Percentiles rank a stretch among this genome's conserved stretches.
phyloP scores from a whole-genome alignment of 192 early-diverging fungal species.

The Entophlyctis helioformis region DNA sequence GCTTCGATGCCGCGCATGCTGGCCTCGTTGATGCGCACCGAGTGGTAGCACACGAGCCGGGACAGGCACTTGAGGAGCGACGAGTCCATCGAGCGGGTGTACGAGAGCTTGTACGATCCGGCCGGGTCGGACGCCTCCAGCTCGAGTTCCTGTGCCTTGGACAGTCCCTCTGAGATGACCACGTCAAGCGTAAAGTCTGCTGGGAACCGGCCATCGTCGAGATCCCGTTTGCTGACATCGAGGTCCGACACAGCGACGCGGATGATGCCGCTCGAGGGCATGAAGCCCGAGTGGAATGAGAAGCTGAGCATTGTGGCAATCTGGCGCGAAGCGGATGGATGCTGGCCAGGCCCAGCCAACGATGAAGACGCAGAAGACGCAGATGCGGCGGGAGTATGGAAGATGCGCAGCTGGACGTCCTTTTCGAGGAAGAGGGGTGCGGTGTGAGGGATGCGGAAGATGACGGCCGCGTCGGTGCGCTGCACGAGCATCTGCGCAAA shows the following conservation, averaged over 20 bases:
- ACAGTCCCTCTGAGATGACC: too few relatives aligned
- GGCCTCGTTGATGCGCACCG: too few relatives aligned
- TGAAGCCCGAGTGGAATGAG: constrained; percentile 50
- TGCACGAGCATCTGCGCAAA: constrained; percentile 1
- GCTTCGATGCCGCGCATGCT: too few relatives aligned
- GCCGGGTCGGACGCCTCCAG: too few relatives aligned
- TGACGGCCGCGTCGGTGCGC: neutral
- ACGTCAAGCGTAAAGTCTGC: constrained; percentile 32
- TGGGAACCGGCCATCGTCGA: constrained; percentile 21
- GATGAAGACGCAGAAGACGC: too few relatives aligned
- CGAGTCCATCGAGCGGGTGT: too few relatives aligned
- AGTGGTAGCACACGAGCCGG: too few relatives aligned
- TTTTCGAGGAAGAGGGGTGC: constrained; percentile 13
- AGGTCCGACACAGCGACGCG: constrained; percentile 36
- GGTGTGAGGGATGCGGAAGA: constrained; percentile 10
- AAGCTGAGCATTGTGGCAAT: constrained; percentile 38
- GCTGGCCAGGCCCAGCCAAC: constrained; percentile 4
- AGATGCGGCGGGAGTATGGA: constrained; percentile 26
- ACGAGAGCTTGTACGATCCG: too few relatives aligned
- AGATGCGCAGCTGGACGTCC: constrained; percentile 37
- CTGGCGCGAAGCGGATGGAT: constrained; percentile 15
- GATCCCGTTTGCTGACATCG: constrained; percentile 26
- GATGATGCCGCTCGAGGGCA: constrained; percentile 39
- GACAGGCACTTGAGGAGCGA: too few relatives aligned
- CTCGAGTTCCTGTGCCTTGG: too few relatives aligned